Conservation (phyloP, 768 basidiomycete genomes). For the Agrocybe chaxingu region DNA sequence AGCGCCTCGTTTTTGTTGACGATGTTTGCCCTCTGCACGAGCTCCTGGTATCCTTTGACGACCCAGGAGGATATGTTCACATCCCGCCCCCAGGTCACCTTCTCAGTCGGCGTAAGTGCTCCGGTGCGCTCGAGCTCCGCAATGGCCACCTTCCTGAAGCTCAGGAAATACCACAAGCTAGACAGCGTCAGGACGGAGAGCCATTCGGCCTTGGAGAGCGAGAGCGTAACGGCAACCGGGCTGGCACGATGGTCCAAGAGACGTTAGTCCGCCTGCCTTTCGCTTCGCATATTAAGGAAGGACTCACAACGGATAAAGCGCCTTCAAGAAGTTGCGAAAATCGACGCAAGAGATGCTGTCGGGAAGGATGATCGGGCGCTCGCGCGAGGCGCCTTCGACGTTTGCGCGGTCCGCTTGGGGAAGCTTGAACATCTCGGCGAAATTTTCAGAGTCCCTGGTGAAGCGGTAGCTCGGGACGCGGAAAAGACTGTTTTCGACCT, state of each 20-base stretch:
- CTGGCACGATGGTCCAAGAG: neutral
- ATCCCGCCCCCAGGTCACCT: slow-evolving; percentile 29
- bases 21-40: slow-evolving; percentile 20
- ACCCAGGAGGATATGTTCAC: slow-evolving; percentile 32
- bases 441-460: slow-evolving; percentile 4
- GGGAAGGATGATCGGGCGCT: slow-evolving; percentile 7
- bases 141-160: slow-evolving; percentile 26
- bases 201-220: slow-evolving; percentile 28
- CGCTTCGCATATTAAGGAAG: neutral
- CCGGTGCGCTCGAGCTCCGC: slow-evolving; percentile 16
- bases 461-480: slow-evolving; percentile 8
- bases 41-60: slow-evolving; percentile 19
- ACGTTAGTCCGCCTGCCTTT: neutral
- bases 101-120: slow-evolving; percentile 19
- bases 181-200: slow-evolving; percentile 34
- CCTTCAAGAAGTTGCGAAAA: slow-evolving; percentile 10
- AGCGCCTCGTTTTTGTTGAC: slow-evolving; percentile 22
- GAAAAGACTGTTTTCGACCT: slow-evolving; percentile 9
- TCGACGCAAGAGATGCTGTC: neutral
- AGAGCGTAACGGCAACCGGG: neutral
- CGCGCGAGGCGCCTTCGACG: neutral
- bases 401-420: neutral
- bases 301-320: slow-evolving; percentile 11
- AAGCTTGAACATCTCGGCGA: slow-evolving; percentile 8
- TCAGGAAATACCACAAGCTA: slow-evolving; percentile 33